Evolutionary conservation across 768 basidiomycete species (phyloP).

Genomic region (Mycena galopus): DNA sequence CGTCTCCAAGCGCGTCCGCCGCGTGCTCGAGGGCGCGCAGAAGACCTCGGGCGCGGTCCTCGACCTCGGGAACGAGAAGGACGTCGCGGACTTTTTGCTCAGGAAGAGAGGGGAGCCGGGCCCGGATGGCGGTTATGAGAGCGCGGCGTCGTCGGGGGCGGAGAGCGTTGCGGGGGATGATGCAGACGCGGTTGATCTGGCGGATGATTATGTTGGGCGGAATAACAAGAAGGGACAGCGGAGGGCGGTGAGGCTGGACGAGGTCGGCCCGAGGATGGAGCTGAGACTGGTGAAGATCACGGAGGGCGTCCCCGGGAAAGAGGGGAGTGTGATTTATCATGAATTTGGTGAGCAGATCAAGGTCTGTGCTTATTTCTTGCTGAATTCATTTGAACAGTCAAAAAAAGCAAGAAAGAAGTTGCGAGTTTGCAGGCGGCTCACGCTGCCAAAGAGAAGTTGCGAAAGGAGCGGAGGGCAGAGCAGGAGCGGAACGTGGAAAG

Average conservation of each 20-base stretch:
- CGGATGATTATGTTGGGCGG: slow-evolving; percentile 94
- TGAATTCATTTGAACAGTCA: slow-evolving; percentile 66
- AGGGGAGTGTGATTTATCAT: slow-evolving; percentile 94
- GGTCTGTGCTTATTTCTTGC: background rate
- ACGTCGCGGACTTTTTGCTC: slow-evolving; percentile 95
- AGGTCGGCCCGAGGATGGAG: slow-evolving; percentile 97
- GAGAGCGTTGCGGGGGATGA: slow-evolving; percentile 91
- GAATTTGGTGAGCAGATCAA: slow-evolving; percentile 79
- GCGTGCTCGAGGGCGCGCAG: slow-evolving; percentile 77
- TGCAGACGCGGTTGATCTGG: slow-evolving; percentile 84
- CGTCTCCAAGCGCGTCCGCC: slow-evolving; percentile 91
- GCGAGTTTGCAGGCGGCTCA: slow-evolving; percentile 78
- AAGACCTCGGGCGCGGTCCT: slow-evolving; percentile 62
- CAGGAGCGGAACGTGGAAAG: slow-evolving; percentile 92
- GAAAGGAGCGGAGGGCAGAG: slow-evolving; percentile 85
- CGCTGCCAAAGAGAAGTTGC: slow-evolving; percentile 80
- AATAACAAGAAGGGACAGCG: slow-evolving; percentile 94
- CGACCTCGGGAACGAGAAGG: slow-evolving; percentile 90
- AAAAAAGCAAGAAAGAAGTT: slow-evolving; percentile 87
- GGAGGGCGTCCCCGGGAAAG: slow-evolving; percentile 94
- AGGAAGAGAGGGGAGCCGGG: slow-evolving; percentile 73
- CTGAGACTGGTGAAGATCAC: slow-evolving; percentile 92
- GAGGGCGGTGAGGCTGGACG: slow-evolving; percentile 91
- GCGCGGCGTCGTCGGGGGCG: slow-evolving; percentile 77
- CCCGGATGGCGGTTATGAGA: slow-evolving; percentile 82